Evolutionary conservation across 176 grass and related monocot genomes (phyloP), one percentile per base, ranked within the genome.

Genomic region (Microstegium vimineum): DNA sequence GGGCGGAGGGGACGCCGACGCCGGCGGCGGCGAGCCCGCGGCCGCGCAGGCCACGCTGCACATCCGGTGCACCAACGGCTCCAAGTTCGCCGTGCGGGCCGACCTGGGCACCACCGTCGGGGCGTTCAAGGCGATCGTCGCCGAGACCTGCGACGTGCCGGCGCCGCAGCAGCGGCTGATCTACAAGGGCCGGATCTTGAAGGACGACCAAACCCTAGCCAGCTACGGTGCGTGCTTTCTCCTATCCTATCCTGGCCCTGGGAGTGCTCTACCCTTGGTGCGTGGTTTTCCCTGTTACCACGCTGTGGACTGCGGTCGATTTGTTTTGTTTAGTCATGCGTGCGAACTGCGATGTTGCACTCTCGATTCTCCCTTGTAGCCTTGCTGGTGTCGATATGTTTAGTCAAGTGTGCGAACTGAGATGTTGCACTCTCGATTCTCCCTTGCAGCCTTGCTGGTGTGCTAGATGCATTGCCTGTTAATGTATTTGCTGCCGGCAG

Each of bases 131-230:
- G 84, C 75, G 67, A 60, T 80, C 56, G 91, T 97, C 13, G 89
- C 94, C 8, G 87, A 67, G 51, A 93, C 51, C 87, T 90, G 89
- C 81, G 94, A 97, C 70, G 87, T 97, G 64, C 91, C 94, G 14
- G 86, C 86, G 54, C 77, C 88, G 74, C 94, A 94, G 91, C 94
- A 97, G 91, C 87, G 94, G 64, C 78, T 97, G 91, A 97, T 97
- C 91, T 97, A 94, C 77, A 97, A 93, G 73, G 94, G 94, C 18
- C 86, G 94, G 86, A 94, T 97, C 87, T 77, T 97, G 79, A 97
- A 94, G 89, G 91, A 97, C 81, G 94, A 97, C 42, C 94, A 94
- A 87, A 97, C 94, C 69, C 89, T 97, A 78, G 84, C 85, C 43
- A 97, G 94, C 82, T 97, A 94, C 37, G 94, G 94, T 97, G 68